phyloP scores from a whole-genome alignment of 148 eudicot species.

The Bassia scoparia region DNA sequence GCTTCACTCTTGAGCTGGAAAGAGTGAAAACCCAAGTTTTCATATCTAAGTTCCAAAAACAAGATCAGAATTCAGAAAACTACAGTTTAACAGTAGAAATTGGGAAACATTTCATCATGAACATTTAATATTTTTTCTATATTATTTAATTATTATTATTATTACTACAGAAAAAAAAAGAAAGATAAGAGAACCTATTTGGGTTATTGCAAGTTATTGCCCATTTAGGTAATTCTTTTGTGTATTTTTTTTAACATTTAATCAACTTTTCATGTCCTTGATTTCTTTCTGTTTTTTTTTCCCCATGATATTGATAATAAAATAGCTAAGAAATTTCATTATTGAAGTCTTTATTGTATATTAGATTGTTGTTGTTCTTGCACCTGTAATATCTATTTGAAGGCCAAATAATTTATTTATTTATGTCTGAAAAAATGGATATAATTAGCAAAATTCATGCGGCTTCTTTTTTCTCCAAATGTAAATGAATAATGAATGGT shows the following conservation, averaged over 20 bases:
- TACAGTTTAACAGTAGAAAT: constrained; percentile 18
- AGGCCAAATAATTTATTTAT: not conserved
- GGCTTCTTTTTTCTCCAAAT: constrained; percentile 23
- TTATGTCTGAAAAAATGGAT: not conserved
- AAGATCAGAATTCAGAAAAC: constrained; percentile 22
- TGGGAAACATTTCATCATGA: constrained; percentile 18
- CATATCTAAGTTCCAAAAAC: constrained; percentile 16
- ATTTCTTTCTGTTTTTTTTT: constrained; percentile 9
- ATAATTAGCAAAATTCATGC: constrained; percentile 7
- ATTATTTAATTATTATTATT: constrained; percentile 33
- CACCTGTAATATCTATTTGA: not conserved
- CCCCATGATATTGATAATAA: constrained; percentile 23
- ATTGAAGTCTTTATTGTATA: not conserved
- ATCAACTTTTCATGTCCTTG: not conserved
- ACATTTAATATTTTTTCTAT: constrained; percentile 6
- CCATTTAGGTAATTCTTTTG: constrained; percentile 37
- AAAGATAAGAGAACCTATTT: constrained; percentile 27
- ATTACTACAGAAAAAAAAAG: constrained; percentile 28
- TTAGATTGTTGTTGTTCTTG: not conserved
- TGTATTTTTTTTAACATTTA: constrained; percentile 21
- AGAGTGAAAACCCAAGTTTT: constrained; percentile 17
- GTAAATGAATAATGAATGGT: constrained; percentile 18
- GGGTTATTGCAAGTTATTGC: constrained; percentile 37
- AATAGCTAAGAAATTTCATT: constrained; percentile 12
- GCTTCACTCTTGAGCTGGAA: not conserved